Conservation (phyloP, 768 basidiomycete species). For the Mycena alexandri region DNA sequence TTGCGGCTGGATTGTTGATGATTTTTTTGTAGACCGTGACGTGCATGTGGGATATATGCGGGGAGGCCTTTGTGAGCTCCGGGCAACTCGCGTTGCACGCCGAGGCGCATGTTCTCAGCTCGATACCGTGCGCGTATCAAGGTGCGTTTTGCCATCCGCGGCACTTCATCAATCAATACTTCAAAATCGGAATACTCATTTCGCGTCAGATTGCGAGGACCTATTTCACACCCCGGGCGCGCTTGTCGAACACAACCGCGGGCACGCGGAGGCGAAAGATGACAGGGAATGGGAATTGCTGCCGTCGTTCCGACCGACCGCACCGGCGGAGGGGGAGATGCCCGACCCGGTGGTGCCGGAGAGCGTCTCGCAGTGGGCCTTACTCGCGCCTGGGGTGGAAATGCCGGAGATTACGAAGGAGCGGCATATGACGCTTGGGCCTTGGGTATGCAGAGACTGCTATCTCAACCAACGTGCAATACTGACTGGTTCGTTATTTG, state of each 20-base stretch:
- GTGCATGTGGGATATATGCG: constrained; percentile 72
- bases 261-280: constrained; percentile 54
- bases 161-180: neutral
- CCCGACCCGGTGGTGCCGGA: constrained; percentile 55
- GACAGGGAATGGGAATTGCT: constrained; percentile 46
- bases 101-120: constrained; percentile 60
- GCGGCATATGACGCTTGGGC: constrained; percentile 63
- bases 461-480: neutral
- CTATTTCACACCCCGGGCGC: constrained; percentile 60
- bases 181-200: constrained; percentile 28
- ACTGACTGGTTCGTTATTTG: neutral
- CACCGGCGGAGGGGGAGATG: constrained; percentile 47
- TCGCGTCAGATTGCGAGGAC: constrained; percentile 64
- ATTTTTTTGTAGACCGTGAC: constrained; percentile 18
- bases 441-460: constrained; percentile 61
- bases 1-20: neutral
- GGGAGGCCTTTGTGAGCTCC: constrained; percentile 52
- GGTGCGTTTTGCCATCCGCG: constrained; percentile 52
- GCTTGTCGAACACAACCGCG: constrained; percentile 63
- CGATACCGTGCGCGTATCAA: constrained; percentile 62
- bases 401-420: constrained; percentile 62
- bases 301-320: constrained; percentile 50
- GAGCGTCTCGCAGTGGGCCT: constrained; percentile 63
- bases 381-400: constrained; percentile 57
- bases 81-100: constrained; percentile 62